Conservation (phyloP, 805 yeast species). For the Candida takata region DNA sequence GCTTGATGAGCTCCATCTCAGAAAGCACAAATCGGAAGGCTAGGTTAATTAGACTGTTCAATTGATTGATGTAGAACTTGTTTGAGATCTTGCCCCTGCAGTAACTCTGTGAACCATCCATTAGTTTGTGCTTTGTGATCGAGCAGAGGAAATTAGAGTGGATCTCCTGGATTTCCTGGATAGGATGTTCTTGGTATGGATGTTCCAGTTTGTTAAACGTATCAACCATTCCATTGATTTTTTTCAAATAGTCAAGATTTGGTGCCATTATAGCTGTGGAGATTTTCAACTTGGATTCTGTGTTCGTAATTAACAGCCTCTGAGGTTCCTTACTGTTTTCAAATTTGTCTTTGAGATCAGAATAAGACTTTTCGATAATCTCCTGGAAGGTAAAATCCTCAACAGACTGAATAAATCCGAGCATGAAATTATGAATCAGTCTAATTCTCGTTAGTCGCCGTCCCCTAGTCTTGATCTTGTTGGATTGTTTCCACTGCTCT, state of each 20-base stretch:
- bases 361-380: conserved; percentile 22
- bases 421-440: conserved; percentile 28
- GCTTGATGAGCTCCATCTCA: conserved; percentile 31
- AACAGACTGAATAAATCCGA: conserved; percentile 25
- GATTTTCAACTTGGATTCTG: conserved; percentile 22
- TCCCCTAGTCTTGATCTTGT: conserved; percentile 13
- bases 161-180: conserved; percentile 40
- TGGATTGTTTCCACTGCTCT: conserved; percentile 39
- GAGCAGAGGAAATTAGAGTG: conserved; percentile 30
- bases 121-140: conserved; percentile 31
- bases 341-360: neutral
- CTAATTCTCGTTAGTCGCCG: conserved; percentile 11
- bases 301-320: neutral
- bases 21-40: conserved; percentile 33
- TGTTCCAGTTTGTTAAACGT: conserved; percentile 6
- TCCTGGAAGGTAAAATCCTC: conserved; percentile 26
- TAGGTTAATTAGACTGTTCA: conserved; percentile 30
- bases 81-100: conserved; percentile 32
- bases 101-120: conserved; percentile 21
- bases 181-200: conserved; percentile 28
- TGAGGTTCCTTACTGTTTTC: conserved; percentile 13
- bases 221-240: conserved; percentile 9
- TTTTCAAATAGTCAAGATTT: conserved; percentile 14
- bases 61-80: conserved; percentile 34
- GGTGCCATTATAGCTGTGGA: conserved; percentile 28